Conservation (phyloP, 192 early-diverging fungal genomes). For the Entomortierella parvispora region DNA sequence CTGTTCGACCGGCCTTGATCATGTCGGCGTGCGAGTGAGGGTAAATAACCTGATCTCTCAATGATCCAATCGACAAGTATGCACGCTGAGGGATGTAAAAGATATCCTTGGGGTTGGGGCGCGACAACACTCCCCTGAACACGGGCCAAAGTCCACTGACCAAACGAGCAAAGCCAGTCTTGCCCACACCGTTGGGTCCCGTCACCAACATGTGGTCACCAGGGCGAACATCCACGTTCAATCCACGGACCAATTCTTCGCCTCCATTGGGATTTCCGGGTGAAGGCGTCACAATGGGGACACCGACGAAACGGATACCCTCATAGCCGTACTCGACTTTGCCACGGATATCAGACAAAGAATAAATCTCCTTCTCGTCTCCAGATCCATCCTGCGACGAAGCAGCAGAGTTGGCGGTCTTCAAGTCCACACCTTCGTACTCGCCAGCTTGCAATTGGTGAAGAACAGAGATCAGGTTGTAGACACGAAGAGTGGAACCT, state of each 20-base stretch:
- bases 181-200: slow-evolving; percentile 96
- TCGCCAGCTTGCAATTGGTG: slow-evolving; percentile 75
- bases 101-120: slow-evolving; percentile 82
- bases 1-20: slow-evolving; percentile 75
- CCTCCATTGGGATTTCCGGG: slow-evolving; percentile 67
- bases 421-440: slow-evolving; percentile 54
- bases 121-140: slow-evolving; percentile 75
- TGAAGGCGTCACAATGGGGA: slow-evolving; percentile 91
- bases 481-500: slow-evolving; percentile 89
- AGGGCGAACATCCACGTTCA: slow-evolving; percentile 82
- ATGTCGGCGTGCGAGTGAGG: slow-evolving; percentile 90
- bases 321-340: slow-evolving; percentile 64
- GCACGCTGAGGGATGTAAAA: slow-evolving; percentile 99
- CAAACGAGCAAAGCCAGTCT: slow-evolving; percentile 93
- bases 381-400: slow-evolving; percentile 6
- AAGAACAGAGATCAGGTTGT: slow-evolving; percentile 84
- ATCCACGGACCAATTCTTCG: slow-evolving; percentile 83
- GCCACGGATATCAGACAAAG: slow-evolving; percentile 67
- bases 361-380: slow-evolving; percentile 46
- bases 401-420: slow-evolving; percentile 1
- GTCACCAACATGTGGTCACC: slow-evolving; percentile 93
- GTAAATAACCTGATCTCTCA: slow-evolving; percentile 98
- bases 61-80: slow-evolving; percentile 90
- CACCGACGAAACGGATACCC: slow-evolving; percentile 85
- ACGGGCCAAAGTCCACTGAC: slow-evolving; percentile 96